A percentile compares a stretch with the other conserved stretches of the same genome.
Conservation (phyloP, 345 rosid species). For the Kandelia obovata region DNA sequence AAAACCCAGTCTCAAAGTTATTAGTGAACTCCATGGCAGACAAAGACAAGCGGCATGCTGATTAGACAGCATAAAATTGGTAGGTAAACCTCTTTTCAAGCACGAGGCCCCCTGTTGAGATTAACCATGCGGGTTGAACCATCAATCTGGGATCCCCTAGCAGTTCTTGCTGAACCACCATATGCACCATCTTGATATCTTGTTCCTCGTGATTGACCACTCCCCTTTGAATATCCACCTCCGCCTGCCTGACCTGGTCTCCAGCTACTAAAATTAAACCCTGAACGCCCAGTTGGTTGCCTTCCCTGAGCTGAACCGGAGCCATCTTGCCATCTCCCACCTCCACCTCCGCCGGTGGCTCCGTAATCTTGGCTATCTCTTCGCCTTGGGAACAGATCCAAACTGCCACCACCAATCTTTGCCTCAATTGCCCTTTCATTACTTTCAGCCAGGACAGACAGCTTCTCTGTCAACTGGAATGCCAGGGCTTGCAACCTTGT, state of each 20-base stretch:
- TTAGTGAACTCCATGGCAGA: background rate
- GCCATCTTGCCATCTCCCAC: slow-evolving; percentile 68
- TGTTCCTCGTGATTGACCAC: slow-evolving; percentile 42
- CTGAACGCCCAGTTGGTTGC: slow-evolving; percentile 42
- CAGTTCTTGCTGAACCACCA: slow-evolving; percentile 35
- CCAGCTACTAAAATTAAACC: slow-evolving; percentile 42
- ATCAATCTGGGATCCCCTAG: slow-evolving; percentile 57
- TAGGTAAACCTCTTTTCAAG: slow-evolving; percentile 11
- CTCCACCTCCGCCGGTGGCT: slow-evolving; percentile 34
- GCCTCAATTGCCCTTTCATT: slow-evolving; percentile 81
- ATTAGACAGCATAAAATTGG: background rate
- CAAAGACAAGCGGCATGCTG: slow-evolving; percentile 4
- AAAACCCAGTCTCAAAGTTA: background rate
- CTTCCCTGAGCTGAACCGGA: slow-evolving; percentile 51
- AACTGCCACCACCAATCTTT: slow-evolving; percentile 57
- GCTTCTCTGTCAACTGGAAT: slow-evolving; percentile 75
- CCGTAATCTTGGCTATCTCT: slow-evolving; percentile 65
- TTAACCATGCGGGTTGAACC: slow-evolving; percentile 64
- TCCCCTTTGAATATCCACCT: slow-evolving; percentile 49
- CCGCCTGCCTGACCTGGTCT: slow-evolving; percentile 42
- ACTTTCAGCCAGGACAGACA: slow-evolving; percentile 61
- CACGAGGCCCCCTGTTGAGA: slow-evolving; percentile 53
- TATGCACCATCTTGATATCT: slow-evolving; percentile 26
- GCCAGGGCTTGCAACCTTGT: slow-evolving; percentile 72
- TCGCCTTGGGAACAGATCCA: slow-evolving; percentile 60